These are phyloP conservation scores for Globisporangium splendens DNA, from an alignment of 352 stramenopile genomes.

Conservation along the genomic window DNA sequence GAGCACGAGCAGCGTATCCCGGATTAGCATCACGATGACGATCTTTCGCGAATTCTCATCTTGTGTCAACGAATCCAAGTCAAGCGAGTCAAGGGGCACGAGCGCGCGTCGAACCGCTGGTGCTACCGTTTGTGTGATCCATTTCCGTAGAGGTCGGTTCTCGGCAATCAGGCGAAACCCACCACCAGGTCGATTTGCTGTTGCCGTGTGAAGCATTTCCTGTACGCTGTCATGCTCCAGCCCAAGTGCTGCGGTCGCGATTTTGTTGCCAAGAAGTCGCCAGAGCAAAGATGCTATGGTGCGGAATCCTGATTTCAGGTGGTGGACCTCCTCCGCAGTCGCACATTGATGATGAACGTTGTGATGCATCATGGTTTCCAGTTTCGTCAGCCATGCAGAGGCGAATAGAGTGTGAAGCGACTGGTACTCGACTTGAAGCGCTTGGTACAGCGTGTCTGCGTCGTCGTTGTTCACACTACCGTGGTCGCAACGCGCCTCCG, in stretches of 20 bases:
- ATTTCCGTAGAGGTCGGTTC: slow-evolving; percentile 12
- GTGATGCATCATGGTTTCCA: slow-evolving; percentile 53
- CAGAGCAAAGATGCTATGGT: slow-evolving; percentile 4
- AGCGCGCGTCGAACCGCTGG: slow-evolving; percentile 10
- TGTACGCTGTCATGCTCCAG: slow-evolving; percentile 1
- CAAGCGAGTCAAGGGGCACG: slow-evolving; percentile 1
- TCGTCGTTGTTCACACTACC: background rate
- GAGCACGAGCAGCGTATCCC: slow-evolving; percentile 40
- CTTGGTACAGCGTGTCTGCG: background rate
- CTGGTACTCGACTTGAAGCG: background rate
- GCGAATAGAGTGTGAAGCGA: slow-evolving; percentile 21
- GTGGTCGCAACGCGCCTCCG: background rate
- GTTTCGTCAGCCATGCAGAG: slow-evolving; percentile 28
- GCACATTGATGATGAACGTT: slow-evolving; percentile 56
- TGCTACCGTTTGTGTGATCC: slow-evolving; percentile 15
- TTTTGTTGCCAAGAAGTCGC: slow-evolving; percentile 4
- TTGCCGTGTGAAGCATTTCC: slow-evolving; percentile 5
- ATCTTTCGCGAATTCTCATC: background rate
- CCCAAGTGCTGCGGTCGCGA: slow-evolving; percentile 4
- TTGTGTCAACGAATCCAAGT: background rate
- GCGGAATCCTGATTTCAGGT: slow-evolving; percentile 21
- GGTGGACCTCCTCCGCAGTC: slow-evolving; percentile 18
- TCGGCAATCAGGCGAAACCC: slow-evolving; percentile 4
- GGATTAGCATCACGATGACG: slow-evolving; percentile 19
- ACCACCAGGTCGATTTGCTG: background rate